phyloP scores from a whole-genome alignment of 1,284 basidiomycete genomes.

The Cystobasidium sp. region DNA sequence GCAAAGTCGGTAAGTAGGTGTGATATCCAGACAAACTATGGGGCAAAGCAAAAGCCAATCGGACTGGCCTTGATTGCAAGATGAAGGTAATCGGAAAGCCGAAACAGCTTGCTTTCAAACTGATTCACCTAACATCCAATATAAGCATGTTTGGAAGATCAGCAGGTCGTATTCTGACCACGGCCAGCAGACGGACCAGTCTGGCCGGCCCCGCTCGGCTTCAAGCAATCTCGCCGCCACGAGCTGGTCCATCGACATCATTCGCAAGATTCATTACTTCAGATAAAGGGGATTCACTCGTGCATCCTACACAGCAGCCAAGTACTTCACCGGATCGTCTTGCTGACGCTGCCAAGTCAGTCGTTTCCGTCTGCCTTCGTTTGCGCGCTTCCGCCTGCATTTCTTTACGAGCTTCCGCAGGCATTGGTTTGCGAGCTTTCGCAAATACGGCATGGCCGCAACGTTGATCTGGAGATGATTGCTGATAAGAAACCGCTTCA shows the following conservation, averaged over 20 bases:
- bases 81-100: background rate
- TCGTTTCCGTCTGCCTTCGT: too few relatives aligned
- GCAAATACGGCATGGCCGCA: too few relatives aligned
- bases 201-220: background rate
- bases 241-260: conserved; percentile 18
- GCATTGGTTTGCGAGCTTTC: too few relatives aligned
- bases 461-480: too few relatives aligned
- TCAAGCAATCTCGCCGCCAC: conserved; percentile 24
- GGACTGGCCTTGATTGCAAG: background rate
- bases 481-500: too few relatives aligned
- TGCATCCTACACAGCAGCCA: conserved; percentile 30
- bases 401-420: too few relatives aligned
- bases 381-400: too few relatives aligned
- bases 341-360: conserved; percentile 17
- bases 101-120: conserved; percentile 14
- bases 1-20: background rate
- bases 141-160: conserved; percentile 17
- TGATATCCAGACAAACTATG: background rate
- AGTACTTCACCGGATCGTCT: conserved; percentile 31
- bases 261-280: conserved; percentile 21
- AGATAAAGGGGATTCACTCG: conserved; percentile 17
- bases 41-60: conserved; percentile 5
- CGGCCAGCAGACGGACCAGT: background rate
- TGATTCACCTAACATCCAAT: background rate
- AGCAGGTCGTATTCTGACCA: background rate